Base-by-base conservation (phyloP, 208 protist genomes). In the Eutreptiella sp. region DNA sequence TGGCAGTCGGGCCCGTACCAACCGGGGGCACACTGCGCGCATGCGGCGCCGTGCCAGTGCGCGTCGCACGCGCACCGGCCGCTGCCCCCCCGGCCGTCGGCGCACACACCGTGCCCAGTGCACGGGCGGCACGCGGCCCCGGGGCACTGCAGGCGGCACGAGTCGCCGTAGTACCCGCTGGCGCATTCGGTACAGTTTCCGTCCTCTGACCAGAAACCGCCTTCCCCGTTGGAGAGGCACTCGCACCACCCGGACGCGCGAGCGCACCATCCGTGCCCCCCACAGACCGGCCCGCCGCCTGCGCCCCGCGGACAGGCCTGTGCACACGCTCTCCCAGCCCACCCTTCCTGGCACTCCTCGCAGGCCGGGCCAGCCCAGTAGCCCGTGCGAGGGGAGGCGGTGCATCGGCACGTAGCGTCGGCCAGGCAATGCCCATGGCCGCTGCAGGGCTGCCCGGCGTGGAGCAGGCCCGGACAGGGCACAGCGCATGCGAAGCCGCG, bases 181-280 rank as follows among this genome's bases (percentile, higher is more conserved):
- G 16, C 7, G 43, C 43, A 48, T 5, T 5, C 19, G 14, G 19
- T 27, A 41, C 61, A 67, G 19, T 42, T 61, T 14, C 14, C 26
- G 33, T 41, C 41, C 26, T 14, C 43, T 4, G 57, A 21, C 58
- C 58, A 67, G 55, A 33, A 68, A 7, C 61, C 61, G n/a, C 11
- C 19, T 7, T 11, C 43, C 7, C 19, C 43, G 9, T 7, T 16
- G 16, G 5, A 7, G 53, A 47, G 66, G 53, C 59, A 65, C 9
- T 14, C 7, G 58, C 59, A 65, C 7, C 19, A 46, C 14, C 59
- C 59, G 58, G 9, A 54, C 11, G 61, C 28, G 19, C 4, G 5
- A 11, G 11, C 5, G 55, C 61, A 67, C 57, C 9, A 5, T n/a
- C 61, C 61, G 31, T 67, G 57, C 9, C 61, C 61, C 28, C 16